Evolutionary conservation across 2,329 filamentous ascomycete genomes (phyloP), one percentile per base, ranked within the genome.

Genomic region (Hypoxylon sp.): DNA sequence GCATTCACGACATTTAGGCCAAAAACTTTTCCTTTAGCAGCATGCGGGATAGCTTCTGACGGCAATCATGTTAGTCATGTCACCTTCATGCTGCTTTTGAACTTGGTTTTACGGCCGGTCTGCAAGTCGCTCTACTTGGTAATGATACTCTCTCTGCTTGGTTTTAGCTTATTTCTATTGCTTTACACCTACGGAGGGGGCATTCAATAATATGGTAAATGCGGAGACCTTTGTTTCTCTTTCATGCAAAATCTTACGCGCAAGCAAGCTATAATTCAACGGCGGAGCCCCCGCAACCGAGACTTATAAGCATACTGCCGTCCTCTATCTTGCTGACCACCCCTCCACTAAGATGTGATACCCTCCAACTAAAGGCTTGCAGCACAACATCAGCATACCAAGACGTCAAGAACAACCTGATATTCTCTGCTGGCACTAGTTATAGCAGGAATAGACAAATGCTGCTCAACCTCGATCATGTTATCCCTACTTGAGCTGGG

Each of bases 51-150:
- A 64, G 32, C 50, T 45, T 49, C 51, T 51, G 41, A 45, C n/a
- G 30, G 28, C 21, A 41, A 48, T 61, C 48, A 14, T 49, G 38
- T 49, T 41, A 63, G 64, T 58, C 43, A 38, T 63, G 45, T 53
- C 38, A 30, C 64, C 43, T 64, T 52, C 43, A 64, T 51, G 57
- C 59, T 43, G 48, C 52, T 32, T 49, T 55, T 53, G 28, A 63
- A 56, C 52, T 61, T 60, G 64, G 65, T 70, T 59, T 64, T 60
- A 66, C 63, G 46, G 43, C 25, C n/a, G 17, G 41, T 28, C 69
- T 70, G 67, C 69, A 71, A 55, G 63, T 60, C 58, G 66, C 67
- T 58, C 49, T 53, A 63, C 64, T 62, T 34, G 48, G 67, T 52
- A 66, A 71, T 68, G 66, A 67, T 67, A 17, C 50, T 59, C 62